These are phyloP conservation scores for Gautieria morchelliformis DNA, from an alignment of 768 basidiomycete genomes.

Conservation along the genomic window DNA sequence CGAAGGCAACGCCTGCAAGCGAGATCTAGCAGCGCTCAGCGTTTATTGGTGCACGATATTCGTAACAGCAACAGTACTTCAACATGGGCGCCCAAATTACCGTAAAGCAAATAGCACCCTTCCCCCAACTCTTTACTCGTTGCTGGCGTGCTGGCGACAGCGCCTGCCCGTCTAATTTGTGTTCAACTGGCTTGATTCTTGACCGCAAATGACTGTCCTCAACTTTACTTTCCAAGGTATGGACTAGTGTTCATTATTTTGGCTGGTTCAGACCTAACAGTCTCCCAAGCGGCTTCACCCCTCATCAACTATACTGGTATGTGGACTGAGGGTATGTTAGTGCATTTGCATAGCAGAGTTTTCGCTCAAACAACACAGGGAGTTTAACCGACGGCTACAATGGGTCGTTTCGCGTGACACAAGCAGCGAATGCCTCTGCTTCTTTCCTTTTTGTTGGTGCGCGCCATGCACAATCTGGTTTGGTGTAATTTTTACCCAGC, in stretches of 20 bases:
- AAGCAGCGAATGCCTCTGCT: not conserved
- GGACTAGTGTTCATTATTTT: not conserved
- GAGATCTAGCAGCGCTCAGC: too few relatives aligned
- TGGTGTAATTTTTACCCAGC: not conserved
- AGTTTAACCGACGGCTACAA: conserved; percentile 2
- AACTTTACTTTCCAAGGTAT: conserved; percentile 7
- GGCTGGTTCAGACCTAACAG: not conserved
- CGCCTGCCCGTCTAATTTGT: too few relatives aligned
- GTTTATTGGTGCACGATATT: too few relatives aligned
- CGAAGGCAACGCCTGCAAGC: too few relatives aligned
- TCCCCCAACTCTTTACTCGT: too few relatives aligned
- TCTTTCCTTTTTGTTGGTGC: conserved; percentile 1
- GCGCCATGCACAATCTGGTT: not conserved
- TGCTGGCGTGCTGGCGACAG: not conserved
- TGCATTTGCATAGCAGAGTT: not conserved
- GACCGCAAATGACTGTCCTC: not conserved
- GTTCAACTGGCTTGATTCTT: not conserved
- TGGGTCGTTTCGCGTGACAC: not conserved
- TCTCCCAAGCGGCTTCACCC: not conserved
- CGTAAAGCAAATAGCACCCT: too few relatives aligned
- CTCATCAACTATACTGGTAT: not conserved
- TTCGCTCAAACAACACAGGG: not conserved
- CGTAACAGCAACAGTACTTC: too few relatives aligned
- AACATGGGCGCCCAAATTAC: too few relatives aligned
- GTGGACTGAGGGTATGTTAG: conserved; percentile 4